Evolutionary conservation across 441 rosid genomes (phyloP).

Genomic region (Arabidopsis hybrid): DNA sequence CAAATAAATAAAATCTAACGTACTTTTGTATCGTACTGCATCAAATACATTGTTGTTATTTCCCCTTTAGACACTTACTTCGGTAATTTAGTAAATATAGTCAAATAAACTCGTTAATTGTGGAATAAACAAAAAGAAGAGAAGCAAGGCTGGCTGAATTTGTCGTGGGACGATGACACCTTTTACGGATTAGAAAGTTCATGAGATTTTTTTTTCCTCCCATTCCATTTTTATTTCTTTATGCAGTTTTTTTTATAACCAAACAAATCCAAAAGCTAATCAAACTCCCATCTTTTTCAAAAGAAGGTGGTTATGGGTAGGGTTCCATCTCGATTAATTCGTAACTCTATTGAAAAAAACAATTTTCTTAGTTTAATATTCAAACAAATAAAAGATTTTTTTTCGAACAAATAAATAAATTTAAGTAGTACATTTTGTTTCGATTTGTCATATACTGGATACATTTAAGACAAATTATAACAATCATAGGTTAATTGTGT

Average conservation of each 20-base stretch:
- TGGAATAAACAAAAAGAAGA: conserved; percentile 14
- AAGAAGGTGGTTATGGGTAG: conserved; percentile 28
- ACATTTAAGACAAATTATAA: neutral
- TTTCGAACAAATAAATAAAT: too few relatives aligned
- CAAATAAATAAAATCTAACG: conserved; percentile 10
- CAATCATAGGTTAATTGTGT: neutral
- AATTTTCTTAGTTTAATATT: neutral
- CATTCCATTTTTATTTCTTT: neutral
- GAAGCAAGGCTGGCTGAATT: conserved; percentile 42
- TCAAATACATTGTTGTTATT: neutral
- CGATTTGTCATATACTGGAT: neutral
- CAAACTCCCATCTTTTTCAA: conserved; percentile 37
- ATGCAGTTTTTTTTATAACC: neutral
- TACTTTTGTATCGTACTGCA: conserved; percentile 22
- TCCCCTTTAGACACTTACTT: conserved; percentile 12
- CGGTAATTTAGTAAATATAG: neutral
- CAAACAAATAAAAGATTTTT: neutral
- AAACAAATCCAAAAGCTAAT: conserved; percentile 40
- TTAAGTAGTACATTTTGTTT: neutral
- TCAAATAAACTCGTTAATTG: neutral
- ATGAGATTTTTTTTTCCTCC: conserved; percentile 37
- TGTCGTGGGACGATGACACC: conserved; percentile 41
- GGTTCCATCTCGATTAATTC: conserved; percentile 18
- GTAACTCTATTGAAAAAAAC: neutral
- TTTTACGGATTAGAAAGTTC: conserved; percentile 44